These are phyloP conservation scores for Saccharomycopsis hybrid DNA, from an alignment of 1,139 yeast species.

Conservation along the genomic window DNA sequence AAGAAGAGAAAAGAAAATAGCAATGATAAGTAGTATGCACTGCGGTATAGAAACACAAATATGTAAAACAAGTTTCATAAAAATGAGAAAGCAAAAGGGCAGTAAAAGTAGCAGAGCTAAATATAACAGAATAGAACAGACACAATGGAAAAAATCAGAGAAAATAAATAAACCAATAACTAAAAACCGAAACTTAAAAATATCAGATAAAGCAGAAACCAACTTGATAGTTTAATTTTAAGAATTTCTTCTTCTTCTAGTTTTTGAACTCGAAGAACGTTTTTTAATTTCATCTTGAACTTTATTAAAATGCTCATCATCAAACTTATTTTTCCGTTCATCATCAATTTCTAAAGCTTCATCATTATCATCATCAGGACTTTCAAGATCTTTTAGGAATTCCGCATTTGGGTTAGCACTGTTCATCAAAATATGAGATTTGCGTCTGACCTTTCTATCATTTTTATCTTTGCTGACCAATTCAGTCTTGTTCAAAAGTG, in stretches of 20 bases:
- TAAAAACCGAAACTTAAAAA: no score
- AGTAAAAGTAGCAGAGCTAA: no score
- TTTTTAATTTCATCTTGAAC: conserved; percentile 6
- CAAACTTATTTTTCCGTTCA: conserved; percentile 9
- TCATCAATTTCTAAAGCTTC: conserved; percentile 7
- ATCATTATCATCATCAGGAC: neutral
- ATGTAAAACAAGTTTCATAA: no score
- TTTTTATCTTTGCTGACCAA: conserved; percentile 33
- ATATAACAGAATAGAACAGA: no score
- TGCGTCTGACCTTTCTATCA: conserved; percentile 36
- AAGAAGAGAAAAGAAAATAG: no score
- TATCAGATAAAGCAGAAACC: no score
- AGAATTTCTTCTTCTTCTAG: neutral
- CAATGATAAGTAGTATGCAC: no score
- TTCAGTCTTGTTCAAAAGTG: conserved; percentile 24
- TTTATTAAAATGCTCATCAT: conserved; percentile 1
- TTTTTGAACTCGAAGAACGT: neutral
- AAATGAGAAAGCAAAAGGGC: no score
- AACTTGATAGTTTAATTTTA: no score
- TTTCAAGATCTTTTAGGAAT: neutral
- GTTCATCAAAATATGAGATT: conserved; percentile 11
- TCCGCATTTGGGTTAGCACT: neutral
- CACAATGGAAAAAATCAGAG: no score
- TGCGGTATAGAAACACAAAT: no score
- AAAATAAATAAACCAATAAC: no score